Evolutionary conservation across 148 eudicot species (phyloP), one percentile per base, ranked within the genome.

Genomic region (Vaccinium vitisidaea): DNA sequence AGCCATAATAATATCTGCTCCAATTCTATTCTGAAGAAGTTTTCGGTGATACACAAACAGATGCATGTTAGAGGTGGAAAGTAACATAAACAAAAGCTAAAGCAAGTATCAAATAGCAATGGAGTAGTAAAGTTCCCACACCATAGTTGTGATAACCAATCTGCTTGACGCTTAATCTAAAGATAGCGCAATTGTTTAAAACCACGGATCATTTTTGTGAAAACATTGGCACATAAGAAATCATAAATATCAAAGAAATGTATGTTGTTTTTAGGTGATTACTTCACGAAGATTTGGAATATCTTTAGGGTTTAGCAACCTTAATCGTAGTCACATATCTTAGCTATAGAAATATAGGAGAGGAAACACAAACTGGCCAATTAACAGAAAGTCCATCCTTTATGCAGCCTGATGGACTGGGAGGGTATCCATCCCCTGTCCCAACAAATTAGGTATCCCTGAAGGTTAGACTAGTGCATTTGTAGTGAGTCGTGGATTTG

Each of bases 1-100:
- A 75, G 98, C 98, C 98, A 95, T 94, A 46, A 95, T 95, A 46
- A 94, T 94, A 69, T 69, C 74, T 69, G 74, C 74, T 69, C 74
- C 74, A 69, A 69, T 69, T 69, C 74, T 69, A 69, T 69, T 69
- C 74, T 69, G 74, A 27, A 27, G 18, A 69, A 69, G 39, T 69
- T 27, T 27, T 30, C 30, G 74, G 43, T 13, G 87, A n/a, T 49
- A 67, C 69, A 82, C 6, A 48, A 88, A n/a, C 49, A n/a, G 58
- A 75, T 32, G 49, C 80, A 82, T 56, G 16, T 84, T 58, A 36
- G 25, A 25, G 13, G 48, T 2, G 1, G 4, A 59, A 67, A 82
- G 56, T 6, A 67, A 46, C 19, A 48, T 19, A 73, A 77, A 30
- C 80, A 76, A 61, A 76, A 39, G 61, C 70, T 0, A 71, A 6